These are phyloP conservation scores for Blumeria hordei DNA, from an alignment of 2,329 filamentous ascomycete genomes.

Conservation along the genomic window DNA sequence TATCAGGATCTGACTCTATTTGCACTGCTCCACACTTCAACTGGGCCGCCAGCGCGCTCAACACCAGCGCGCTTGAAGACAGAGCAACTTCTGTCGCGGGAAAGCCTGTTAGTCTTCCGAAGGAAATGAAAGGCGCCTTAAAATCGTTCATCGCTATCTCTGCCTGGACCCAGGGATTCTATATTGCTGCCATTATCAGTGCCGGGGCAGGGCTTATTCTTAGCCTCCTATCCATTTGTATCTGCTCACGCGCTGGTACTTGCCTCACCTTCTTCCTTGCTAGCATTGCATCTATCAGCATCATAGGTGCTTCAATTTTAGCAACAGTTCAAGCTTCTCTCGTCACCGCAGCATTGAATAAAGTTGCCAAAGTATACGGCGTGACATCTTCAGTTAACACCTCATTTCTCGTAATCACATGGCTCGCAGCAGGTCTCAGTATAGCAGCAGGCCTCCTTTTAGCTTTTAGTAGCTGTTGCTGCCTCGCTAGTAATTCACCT, in stretches of 20 bases:
- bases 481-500: slow-evolving; percentile 18
- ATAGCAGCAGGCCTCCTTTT: slow-evolving; percentile 66
- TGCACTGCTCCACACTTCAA: slow-evolving; percentile 51
- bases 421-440: slow-evolving; percentile 60
- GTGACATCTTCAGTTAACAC: slow-evolving; percentile 42
- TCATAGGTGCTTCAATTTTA: slow-evolving; percentile 42
- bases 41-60: slow-evolving; percentile 53
- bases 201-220: slow-evolving; percentile 50
- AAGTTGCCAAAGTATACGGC: slow-evolving; percentile 44
- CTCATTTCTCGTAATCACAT: slow-evolving; percentile 46
- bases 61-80: slow-evolving; percentile 35
- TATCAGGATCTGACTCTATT: slow-evolving; percentile 22
- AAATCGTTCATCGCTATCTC: slow-evolving; percentile 48
- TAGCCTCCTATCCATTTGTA: slow-evolving; percentile 64
- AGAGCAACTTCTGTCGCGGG: slow-evolving; percentile 21
- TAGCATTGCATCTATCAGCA: slow-evolving; percentile 28
- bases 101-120: slow-evolving; percentile 38
- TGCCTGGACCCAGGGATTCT: slow-evolving; percentile 67
- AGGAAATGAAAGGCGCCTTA: slow-evolving; percentile 40
- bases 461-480: slow-evolving; percentile 82
- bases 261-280: slow-evolving; percentile 63
- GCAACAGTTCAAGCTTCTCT: slow-evolving; percentile 50
- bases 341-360: slow-evolving; percentile 43
- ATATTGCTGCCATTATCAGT: slow-evolving; percentile 45
- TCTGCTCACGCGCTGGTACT: slow-evolving; percentile 60